A percentile compares a stretch with the other conserved stretches of the same genome.
Evolutionary conservation across 495 filamentous ascomycete species (phyloP).

Genomic region (Xylaria acuta): DNA sequence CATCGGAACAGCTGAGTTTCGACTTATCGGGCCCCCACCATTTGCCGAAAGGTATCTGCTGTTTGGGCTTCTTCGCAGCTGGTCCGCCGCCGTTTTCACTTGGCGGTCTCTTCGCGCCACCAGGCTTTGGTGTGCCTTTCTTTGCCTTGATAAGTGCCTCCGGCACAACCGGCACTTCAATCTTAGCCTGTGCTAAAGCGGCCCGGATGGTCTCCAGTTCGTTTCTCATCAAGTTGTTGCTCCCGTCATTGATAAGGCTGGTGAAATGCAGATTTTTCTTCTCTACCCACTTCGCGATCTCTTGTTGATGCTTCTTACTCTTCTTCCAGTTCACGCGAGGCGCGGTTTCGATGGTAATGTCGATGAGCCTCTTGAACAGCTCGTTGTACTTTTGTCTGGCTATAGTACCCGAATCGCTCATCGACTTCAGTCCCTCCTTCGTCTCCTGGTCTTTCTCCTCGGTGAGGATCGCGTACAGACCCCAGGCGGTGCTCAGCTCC

Average conservation of each 20-base stretch:
- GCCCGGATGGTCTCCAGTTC: background rate
- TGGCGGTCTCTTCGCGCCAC: background rate
- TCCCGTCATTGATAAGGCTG: background rate
- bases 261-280: background rate
- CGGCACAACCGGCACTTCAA: background rate
- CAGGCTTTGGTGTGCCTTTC: background rate
- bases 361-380: background rate
- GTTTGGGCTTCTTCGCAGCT: conserved; percentile 4
- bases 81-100: background rate
- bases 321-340: conserved; percentile 11
- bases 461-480: background rate
- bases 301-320: background rate
- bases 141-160: background rate
- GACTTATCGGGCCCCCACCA: conserved; percentile 23
- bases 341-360: background rate
- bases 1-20: conserved; percentile 15
- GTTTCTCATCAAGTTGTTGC: background rate
- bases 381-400: background rate
- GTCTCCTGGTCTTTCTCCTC: background rate
- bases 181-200: background rate
- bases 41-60: background rate
- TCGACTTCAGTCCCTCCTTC: background rate
- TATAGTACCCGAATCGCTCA: background rate
- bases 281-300: background rate
- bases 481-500: background rate